Conservation (phyloP, 1,139 yeast species). For the Blastobotrys capitulatus region DNA sequence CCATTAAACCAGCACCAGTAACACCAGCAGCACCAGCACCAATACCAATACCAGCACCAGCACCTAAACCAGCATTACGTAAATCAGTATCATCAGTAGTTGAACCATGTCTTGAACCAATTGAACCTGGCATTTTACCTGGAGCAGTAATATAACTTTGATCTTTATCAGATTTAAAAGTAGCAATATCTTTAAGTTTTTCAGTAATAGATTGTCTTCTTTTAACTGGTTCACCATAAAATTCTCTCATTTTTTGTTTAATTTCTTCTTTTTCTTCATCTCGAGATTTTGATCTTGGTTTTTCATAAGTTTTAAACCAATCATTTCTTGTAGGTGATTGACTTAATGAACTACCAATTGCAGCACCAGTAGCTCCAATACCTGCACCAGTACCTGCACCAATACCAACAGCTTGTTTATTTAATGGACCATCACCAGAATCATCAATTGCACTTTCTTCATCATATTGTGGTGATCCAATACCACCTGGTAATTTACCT, state of each 20-base stretch:
- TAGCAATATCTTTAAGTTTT: conserved; percentile 1
- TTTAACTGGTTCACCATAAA: conserved; percentile 4
- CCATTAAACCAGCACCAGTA: too few relatives aligned
- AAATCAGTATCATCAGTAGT: neutral
- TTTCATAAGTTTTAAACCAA: neutral
- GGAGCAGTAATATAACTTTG: neutral
- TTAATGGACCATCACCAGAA: neutral
- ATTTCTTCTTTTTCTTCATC: neutral
- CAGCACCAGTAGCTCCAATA: conserved; percentile 8
- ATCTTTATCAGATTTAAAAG: neutral
- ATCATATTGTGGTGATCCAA: neutral
- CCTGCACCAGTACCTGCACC: conserved; percentile 3
- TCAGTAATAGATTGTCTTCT: conserved; percentile 1
- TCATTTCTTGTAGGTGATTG: neutral
- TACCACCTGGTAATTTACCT: too few relatives aligned
- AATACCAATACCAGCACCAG: neutral
- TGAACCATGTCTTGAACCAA: neutral
- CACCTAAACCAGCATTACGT: neutral
- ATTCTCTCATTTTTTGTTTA: neutral
- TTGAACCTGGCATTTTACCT: neutral
- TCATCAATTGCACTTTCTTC: neutral
- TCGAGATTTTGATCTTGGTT: neutral
- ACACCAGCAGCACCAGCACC: neutral
- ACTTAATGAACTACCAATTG: conserved; percentile 3
- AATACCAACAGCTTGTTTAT: neutral